Base-by-base conservation (phyloP, 306 rosid genomes). In the Lotus japonicus region DNA sequence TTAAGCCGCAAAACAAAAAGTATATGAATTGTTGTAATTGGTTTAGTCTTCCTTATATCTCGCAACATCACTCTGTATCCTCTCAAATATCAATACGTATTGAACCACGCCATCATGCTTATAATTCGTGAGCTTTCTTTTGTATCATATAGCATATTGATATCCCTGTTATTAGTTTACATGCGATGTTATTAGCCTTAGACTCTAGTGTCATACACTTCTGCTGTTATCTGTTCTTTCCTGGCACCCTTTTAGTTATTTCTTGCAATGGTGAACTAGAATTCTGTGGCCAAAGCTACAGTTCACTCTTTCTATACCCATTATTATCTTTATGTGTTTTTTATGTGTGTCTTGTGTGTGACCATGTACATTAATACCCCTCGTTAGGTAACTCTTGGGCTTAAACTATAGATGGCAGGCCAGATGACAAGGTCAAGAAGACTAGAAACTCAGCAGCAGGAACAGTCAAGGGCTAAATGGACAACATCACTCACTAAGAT, bases 381-480 rank as follows among this genome's bases (percentile, higher is more conserved):
- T 48, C 31, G 60, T 56, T 56, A 39, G 55, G 21, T 18, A 63
- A 50, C 9, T 53, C 60, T 68, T 7, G 42, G 21, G 70, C 56
- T 69, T 70, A 50, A 51, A 26, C 53, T 64, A 35, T 66, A 77
- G 95, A 88, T 88, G 95, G 82, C 84, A 19, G 77, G 76, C 67
- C 83, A 81, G 31, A 70, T 74, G 62, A 76, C 82, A 8, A 78
- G 86, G 64, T 65, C 85, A 8, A 79, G 77, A 79, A 77, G 82
- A 50, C 77, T 77, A 48, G 80, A 64, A 41, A 46, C 68, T 46
- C 88, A 71, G 77, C 84, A 72, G 73, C 83, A 72, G 72, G 92
- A 88, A 14, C 90, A 84, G 49, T 73, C 82, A 3, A 81, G 90
- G 78, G 97, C 95, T 58, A 86, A 64, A 75, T 86, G 97, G 97